Conservation (phyloP, 148 eudicot genomes). For the Gaultheria prostrata region DNA sequence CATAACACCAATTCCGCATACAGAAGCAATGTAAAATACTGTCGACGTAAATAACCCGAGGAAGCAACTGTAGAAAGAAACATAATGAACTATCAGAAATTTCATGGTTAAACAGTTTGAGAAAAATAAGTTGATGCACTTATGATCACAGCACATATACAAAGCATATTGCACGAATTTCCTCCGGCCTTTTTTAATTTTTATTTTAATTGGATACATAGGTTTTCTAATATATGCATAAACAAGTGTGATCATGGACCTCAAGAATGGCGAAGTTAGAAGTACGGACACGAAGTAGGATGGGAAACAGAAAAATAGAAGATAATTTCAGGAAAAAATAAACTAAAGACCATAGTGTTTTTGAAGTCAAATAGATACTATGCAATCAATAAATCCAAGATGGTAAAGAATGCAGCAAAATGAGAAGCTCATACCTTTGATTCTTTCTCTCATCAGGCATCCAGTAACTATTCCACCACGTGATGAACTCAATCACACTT, state of each 20-base stretch:
- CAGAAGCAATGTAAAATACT: constrained; percentile 62
- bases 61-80: constrained; percentile 50
- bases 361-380: not conserved
- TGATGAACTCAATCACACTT: constrained; percentile 85
- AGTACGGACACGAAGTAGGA: not conserved
- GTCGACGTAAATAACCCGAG: constrained; percentile 76
- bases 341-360: not conserved
- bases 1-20: constrained; percentile 69
- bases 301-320: not conserved
- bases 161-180: not conserved
- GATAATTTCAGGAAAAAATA: not conserved
- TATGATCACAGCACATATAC: not conserved
- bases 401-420: not conserved
- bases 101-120: not conserved
- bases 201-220: not conserved
- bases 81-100: constrained; percentile 13
- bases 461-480: constrained; percentile 95
- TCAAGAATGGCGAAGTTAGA: not conserved
- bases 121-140: not conserved
- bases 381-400: not conserved
- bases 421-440: constrained; percentile 49
- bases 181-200: not conserved
- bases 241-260: not conserved
- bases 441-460: constrained; percentile 65
- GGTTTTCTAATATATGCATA: not conserved